Conservation (phyloP, 306 rosid species). For the apple (Malus domestica) region DNA sequence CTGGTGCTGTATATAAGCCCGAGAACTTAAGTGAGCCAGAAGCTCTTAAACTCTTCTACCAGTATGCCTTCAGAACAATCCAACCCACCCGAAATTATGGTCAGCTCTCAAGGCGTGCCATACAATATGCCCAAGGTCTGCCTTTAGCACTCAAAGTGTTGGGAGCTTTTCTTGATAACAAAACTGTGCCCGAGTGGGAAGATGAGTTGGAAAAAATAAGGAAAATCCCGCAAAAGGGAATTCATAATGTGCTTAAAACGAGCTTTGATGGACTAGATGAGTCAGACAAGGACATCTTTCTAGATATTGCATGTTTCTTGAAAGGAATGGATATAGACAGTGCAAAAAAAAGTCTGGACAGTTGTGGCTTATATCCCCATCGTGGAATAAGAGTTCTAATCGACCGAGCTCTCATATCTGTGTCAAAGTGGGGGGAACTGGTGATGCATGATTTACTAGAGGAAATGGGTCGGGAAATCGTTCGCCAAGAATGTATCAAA, state of each 20-base stretch:
- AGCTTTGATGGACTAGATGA: constrained; percentile 7
- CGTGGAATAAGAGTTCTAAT: constrained; percentile 24
- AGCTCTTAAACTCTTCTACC: constrained; percentile 6
- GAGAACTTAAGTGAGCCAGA: background rate
- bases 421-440: background rate
- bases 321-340: constrained; percentile 15
- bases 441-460: no score
- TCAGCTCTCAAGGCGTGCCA: background rate
- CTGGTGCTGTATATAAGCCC: background rate
- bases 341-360: background rate
- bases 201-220: no score
- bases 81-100: background rate
- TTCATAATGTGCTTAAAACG: no score
- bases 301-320: constrained; percentile 36
- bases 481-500: no score
- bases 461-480: no score
- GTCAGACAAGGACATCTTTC: constrained; percentile 14
- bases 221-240: fast-evolving
- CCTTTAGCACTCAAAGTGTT: no score
- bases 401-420: constrained; percentile 14
- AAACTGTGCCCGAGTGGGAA: no score
- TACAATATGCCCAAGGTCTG: no score
- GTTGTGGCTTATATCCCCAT: constrained; percentile 11
- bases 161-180: no score
- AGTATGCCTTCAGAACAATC: constrained; percentile 3